phyloP scores from a whole-genome alignment of 176 grass and related monocot genomes.

The Triticum monococcum region DNA sequence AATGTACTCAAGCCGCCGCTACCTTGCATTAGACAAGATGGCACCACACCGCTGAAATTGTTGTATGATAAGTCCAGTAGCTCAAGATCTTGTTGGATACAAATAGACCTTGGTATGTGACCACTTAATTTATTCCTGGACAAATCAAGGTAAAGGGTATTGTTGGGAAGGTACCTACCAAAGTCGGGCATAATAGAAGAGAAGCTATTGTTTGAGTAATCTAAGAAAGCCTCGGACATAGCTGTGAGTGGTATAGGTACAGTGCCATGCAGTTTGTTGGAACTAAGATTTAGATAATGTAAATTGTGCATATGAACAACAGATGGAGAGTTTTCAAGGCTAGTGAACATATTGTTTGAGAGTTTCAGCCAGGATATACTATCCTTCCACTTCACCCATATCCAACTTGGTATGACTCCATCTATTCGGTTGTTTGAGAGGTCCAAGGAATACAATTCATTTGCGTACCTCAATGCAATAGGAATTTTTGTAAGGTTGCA shows the following conservation, averaged over 20 bases:
- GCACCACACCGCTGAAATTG: constrained; percentile 12
- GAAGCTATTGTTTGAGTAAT: constrained; percentile 23
- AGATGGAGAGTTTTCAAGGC: not conserved
- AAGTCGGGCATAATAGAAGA: not conserved
- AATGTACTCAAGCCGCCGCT: not conserved
- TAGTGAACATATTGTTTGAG: constrained; percentile 9
- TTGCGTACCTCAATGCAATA: not conserved
- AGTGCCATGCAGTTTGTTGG: not conserved
- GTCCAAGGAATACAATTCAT: not conserved
- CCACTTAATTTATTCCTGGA: constrained; percentile 28
- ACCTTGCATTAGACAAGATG: not conserved
- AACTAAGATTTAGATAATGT: not conserved
- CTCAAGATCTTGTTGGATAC: not conserved
- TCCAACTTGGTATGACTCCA: constrained; percentile 32
- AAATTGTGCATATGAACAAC: not conserved
- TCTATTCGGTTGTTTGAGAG: constrained; percentile 19
- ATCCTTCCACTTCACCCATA: not conserved
- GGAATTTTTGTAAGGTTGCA: not conserved
- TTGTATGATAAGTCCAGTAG: constrained; percentile 31
- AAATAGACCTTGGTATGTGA: constrained; percentile 32
- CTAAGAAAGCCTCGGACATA: rapidly evolving
- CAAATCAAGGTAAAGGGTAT: not conserved
- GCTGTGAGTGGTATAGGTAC: not conserved
- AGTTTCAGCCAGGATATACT: not conserved
- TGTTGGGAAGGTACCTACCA: not conserved